Conservation (phyloP, 139 green algal species). For the Desmodesmus armatus region DNA sequence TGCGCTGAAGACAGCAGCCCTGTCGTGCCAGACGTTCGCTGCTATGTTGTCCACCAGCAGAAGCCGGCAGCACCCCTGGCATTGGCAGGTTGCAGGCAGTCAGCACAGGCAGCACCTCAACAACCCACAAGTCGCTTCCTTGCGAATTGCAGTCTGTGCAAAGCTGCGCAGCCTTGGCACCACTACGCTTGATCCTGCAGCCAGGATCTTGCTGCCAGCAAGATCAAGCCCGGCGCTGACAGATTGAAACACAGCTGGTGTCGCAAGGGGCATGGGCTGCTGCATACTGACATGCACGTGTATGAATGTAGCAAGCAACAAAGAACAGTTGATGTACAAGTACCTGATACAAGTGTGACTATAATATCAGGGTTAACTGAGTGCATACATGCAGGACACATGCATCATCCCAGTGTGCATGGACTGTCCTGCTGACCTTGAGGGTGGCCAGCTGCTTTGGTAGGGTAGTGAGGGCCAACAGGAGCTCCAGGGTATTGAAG, state of each 20-base stretch:
- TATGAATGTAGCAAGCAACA: neutral
- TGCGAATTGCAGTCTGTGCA: neutral
- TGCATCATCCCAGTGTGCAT: neutral
- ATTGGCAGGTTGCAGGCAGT: neutral
- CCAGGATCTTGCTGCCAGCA: neutral
- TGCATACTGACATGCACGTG: neutral
- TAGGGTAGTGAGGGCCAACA: neutral
- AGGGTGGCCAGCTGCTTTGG: neutral
- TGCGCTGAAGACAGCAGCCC: conserved; percentile 9
- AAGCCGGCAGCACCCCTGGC: conserved; percentile 23
- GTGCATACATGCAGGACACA: neutral
- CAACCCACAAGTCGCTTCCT: too few species aligned
- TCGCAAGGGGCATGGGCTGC: neutral
- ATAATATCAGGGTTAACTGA: too few species aligned
- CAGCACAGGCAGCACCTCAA: neutral
- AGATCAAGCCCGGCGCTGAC: neutral
- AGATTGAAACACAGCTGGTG: neutral
- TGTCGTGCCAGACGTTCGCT: conserved; percentile 29
- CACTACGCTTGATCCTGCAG: neutral
- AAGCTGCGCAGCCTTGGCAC: neutral
- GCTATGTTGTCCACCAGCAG: conserved; percentile 33
- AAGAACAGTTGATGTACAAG: neutral
- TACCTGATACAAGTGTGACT: too few species aligned
- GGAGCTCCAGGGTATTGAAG: conserved; percentile 26
- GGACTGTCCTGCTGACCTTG: neutral